Evolutionary conservation across 257 asterid genomes (phyloP).

Genomic region (Oldenlandia corymbosa): DNA sequence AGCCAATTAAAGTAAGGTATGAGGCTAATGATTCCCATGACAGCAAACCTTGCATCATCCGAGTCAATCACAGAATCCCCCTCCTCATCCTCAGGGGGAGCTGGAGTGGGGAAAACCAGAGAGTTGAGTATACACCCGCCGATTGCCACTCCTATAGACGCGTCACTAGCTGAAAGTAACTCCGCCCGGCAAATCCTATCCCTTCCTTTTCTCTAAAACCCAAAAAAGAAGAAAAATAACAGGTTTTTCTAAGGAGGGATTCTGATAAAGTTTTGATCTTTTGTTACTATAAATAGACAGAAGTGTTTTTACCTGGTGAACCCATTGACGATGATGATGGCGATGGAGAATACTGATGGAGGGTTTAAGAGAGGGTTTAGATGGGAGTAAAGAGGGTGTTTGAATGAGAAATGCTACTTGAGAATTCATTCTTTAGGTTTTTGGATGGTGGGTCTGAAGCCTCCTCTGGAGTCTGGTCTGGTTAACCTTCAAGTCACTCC

Average conservation of each 20-base stretch:
- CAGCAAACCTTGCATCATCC: constrained; percentile 82
- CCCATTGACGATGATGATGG: constrained; percentile 3
- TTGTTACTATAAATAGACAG: too few relatives aligned
- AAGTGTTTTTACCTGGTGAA: neutral
- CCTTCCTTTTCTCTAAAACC: constrained; percentile 38
- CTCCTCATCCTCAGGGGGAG: constrained; percentile 51
- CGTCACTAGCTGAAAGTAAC: constrained; percentile 56
- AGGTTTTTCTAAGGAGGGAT: constrained; percentile 14
- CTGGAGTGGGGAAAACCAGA: constrained; percentile 49
- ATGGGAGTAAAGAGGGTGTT: constrained; percentile 27
- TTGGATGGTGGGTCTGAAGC: neutral
- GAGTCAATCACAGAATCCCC: constrained; percentile 74
- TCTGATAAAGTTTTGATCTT: neutral
- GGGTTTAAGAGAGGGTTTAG: constrained; percentile 36
- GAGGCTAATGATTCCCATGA: constrained; percentile 89
- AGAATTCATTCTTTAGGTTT: constrained; percentile 46
- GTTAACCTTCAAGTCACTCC: neutral
- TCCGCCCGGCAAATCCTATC: constrained; percentile 71
- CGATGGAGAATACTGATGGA: constrained; percentile 23
- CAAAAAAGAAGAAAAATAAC: neutral
- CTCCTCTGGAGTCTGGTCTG: too few relatives aligned
- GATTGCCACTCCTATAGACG: constrained; percentile 69
- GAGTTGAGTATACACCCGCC: constrained; percentile 86
- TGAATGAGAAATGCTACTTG: constrained; percentile 35
- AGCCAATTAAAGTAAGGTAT: constrained; percentile 97